phyloP scores from a whole-genome alignment of 345 rosid species.

The Excoecaria agallocha region DNA sequence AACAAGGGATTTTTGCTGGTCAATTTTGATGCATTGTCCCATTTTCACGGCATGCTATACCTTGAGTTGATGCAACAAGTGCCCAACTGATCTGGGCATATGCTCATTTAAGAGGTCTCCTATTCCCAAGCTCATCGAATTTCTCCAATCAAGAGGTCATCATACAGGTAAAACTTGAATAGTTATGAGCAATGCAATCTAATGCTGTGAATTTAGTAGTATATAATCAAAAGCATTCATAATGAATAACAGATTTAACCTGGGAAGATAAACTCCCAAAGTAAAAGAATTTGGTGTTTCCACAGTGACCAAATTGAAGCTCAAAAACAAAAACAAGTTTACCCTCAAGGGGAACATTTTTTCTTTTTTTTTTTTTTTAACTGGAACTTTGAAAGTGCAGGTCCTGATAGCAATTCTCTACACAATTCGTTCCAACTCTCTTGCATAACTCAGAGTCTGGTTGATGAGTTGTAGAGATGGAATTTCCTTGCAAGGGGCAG shows the following conservation, averaged over 20 bases:
- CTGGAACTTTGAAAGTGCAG: background rate
- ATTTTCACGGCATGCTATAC: background rate
- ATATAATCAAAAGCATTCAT: background rate
- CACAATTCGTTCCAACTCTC: slow-evolving; percentile 98
- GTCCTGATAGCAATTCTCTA: slow-evolving; percentile 22
- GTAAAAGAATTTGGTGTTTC: background rate
- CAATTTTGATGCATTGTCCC: background rate
- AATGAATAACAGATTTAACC: background rate
- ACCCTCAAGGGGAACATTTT: slow-evolving; percentile 1
- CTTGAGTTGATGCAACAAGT: no score
- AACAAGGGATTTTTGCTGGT: background rate
- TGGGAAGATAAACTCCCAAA: background rate
- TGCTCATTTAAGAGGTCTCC: background rate
- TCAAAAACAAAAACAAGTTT: slow-evolving; percentile 1
- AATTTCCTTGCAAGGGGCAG: slow-evolving; percentile 90
- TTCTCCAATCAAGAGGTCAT: background rate
- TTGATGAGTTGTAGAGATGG: slow-evolving; percentile 96
- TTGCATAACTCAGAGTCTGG: slow-evolving; percentile 93
- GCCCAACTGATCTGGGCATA: background rate
- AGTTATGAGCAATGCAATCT: background rate
- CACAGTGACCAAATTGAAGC: background rate
- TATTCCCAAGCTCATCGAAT: background rate
- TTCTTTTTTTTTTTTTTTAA: background rate
- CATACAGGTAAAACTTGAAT: background rate
- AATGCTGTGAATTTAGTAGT: background rate